Base-by-base conservation (phyloP, 1,139 yeast genomes). In the Eremothecium cymbalariae region DNA sequence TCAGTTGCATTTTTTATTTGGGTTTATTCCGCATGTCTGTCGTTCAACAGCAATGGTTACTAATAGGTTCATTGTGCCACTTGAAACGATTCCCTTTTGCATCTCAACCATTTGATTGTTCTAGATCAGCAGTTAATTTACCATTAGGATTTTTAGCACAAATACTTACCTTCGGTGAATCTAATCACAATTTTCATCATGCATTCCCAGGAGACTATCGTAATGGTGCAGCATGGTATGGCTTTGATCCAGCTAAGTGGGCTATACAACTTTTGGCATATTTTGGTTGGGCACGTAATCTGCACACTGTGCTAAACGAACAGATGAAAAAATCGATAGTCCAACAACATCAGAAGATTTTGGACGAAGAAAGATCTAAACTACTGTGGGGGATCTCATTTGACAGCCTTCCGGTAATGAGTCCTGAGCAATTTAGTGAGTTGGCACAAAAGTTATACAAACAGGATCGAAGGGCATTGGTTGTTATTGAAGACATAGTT, bases 361-460 rank as follows among this genome's bases (percentile, higher is more conserved):
- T 79, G 18, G 82, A 79, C 49, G 62, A 71, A 38, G 67, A 72
- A 45, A 64, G 76, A 42, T 67, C 77, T n/a, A 74, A 72, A 44
- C 60, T 79, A 31, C 76, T 77, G 49, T 79, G 88, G 88, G 88
- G 88, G 2, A 76, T 82, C 0, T 82, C 86, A 2, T 74, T 79
- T 28, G 77, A 79, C 25, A 73, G 72, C 45, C 57, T 79, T 11
- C 86, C 88, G 0, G 61, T 72, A 27, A 62, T 66, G 37, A 51
- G 69, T 0, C 65, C 73, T 0, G 65, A 62, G 28, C 80, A 76
- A 36, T 77, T 77, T 46, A 65, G 64, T 33, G 47, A 43, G 29
- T 38, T 64, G 32, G 64, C 68, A 1, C 45, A 44, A n/a, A 51
- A 51, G 15, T 57, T 59, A 5, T 54, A 57, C 18, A 51, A 55